These are phyloP conservation scores for Pseudogymnoascus sp. DNA, from an alignment of 2,329 filamentous ascomycete species.

Conservation along the genomic window DNA sequence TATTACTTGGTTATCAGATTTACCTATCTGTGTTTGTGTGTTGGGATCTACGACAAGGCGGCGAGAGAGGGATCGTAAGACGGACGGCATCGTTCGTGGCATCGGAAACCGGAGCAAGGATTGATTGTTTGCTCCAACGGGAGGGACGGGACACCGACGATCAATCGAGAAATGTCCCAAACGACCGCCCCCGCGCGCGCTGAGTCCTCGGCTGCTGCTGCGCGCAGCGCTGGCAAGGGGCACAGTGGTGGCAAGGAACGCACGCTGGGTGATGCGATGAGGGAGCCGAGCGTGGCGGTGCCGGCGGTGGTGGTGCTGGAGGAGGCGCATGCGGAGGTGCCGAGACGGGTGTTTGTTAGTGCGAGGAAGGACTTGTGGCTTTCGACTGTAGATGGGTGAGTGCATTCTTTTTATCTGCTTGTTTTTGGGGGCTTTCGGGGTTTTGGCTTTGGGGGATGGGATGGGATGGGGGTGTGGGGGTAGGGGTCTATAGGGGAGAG, in stretches of 20 bases:
- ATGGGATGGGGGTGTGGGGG: background rate
- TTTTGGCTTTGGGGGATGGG: no score
- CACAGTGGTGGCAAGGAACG: background rate
- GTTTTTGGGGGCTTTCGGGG: background rate
- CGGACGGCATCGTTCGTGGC: no score
- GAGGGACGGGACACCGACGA: no score
- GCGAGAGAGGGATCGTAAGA: no score
- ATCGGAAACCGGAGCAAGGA: no score
- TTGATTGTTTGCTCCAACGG: no score
- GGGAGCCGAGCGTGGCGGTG: constrained; percentile 30
- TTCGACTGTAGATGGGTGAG: constrained; percentile 40
- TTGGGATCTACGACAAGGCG: background rate
- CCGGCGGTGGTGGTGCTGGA: constrained; percentile 35
- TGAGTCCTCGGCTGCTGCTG: background rate
- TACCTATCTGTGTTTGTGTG: no score
- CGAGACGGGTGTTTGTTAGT: constrained; percentile 29
- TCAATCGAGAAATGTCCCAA: background rate
- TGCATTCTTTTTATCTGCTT: background rate
- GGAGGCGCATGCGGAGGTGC: constrained; percentile 25
- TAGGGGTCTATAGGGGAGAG: background rate
- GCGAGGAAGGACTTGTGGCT: constrained; percentile 41
- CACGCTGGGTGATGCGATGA: constrained; percentile 34
- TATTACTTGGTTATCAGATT: no score
- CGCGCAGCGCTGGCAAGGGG: background rate
- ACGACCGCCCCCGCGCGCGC: background rate